Evolutionary conservation across 2,329 filamentous ascomycete species (phyloP).

Genomic region (Penicillium sp.): DNA sequence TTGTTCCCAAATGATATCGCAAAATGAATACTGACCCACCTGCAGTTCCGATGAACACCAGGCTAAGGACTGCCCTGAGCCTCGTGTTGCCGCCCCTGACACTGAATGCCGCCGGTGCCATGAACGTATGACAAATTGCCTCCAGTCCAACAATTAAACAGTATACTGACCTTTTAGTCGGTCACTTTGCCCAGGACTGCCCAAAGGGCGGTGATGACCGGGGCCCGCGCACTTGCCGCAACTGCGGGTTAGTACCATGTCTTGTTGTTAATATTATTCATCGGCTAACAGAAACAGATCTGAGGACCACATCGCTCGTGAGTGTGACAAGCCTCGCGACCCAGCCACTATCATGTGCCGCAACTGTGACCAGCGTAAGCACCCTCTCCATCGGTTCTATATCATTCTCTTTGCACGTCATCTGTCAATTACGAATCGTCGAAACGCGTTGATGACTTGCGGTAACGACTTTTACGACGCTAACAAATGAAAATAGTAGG

Average conservation of each 20-base stretch:
- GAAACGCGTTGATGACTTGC: not conserved
- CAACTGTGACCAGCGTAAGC: constrained; percentile 47
- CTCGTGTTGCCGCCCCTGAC: constrained; percentile 43
- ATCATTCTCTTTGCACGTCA: not conserved
- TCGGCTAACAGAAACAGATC: constrained; percentile 30
- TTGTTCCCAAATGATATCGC: not conserved
- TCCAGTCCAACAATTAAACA: not conserved
- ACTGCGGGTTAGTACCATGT: constrained; percentile 43
- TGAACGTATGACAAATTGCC: constrained; percentile 30
- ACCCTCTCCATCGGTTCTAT: not conserved
- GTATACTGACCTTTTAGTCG: constrained; percentile 32
- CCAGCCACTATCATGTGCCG: constrained; percentile 44
- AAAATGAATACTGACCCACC: constrained; percentile 17
- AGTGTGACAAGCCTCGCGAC: constrained; percentile 46
- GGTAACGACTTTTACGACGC: not conserved
- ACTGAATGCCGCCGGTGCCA: constrained; percentile 49
- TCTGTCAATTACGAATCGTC: not conserved
- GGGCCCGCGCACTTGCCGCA: constrained; percentile 41
- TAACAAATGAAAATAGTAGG: constrained; percentile 30
- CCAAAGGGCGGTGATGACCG: constrained; percentile 31
- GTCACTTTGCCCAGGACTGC: constrained; percentile 51
- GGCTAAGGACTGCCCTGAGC: constrained; percentile 50
- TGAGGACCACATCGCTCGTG: constrained; percentile 44
- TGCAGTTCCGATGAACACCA: constrained; percentile 46
- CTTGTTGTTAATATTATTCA: not conserved